These are phyloP conservation scores for Prunus fruticosa DNA, from an alignment of 306 rosid genomes.

Conservation along the genomic window DNA sequence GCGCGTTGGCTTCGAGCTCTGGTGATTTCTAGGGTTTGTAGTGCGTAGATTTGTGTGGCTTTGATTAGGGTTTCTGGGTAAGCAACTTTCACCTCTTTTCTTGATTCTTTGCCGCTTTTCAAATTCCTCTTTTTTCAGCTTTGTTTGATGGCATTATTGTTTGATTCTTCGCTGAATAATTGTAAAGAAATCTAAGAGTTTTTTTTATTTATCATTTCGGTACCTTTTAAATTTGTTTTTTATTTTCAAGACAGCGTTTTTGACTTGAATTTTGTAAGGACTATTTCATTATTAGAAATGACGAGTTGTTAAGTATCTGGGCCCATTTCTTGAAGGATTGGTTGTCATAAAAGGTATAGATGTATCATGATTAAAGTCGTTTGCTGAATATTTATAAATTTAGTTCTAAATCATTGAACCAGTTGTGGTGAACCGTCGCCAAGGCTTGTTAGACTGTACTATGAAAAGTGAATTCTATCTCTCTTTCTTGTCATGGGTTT, in stretches of 20 bases:
- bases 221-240: neutral
- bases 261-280: conserved; percentile 15
- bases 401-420: neutral
- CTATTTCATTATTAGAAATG: conserved; percentile 1
- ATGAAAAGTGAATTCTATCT: neutral
- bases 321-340: conserved; percentile 13
- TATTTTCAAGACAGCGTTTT: neutral
- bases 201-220: neutral
- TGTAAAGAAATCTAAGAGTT: neutral
- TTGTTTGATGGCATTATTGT: conserved; percentile 22
- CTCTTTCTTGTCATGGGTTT: neutral
- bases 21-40: conserved; percentile 40
- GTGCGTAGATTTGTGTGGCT: conserved; percentile 25
- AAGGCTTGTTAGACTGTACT: neutral
- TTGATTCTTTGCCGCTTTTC: conserved; percentile 13
- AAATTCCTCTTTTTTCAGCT: neutral
- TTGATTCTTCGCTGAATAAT: neutral
- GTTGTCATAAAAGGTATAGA: conserved; percentile 6
- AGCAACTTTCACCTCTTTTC: conserved; percentile 21
- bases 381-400: neutral
- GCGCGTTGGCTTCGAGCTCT: conserved; percentile 9
- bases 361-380: neutral
- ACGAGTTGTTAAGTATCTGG: conserved; percentile 9
- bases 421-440: neutral
- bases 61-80: conserved; percentile 31